Percentiles rank a stretch among this genome's conserved stretches.
phyloP scores from a whole-genome alignment of 164 flowering plant species.

The Umbilicus rupestris region DNA sequence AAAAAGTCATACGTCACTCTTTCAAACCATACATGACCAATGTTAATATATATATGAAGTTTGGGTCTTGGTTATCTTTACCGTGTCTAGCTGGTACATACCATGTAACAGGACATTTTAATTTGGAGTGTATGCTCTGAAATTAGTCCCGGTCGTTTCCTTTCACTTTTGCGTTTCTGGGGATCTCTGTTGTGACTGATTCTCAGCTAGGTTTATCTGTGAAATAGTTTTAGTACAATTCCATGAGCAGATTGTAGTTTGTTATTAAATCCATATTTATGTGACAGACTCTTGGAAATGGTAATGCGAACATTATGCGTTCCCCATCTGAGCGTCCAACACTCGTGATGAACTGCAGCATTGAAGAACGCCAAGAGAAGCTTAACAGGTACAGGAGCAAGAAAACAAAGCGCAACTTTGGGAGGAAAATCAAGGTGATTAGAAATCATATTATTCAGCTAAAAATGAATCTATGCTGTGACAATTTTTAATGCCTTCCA shows the following conservation, averaged over 20 bases:
- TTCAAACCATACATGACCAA: no score
- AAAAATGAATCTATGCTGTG: neutral
- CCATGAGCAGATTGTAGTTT: constrained; percentile 28
- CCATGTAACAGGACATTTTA: no score
- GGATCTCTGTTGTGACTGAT: neutral
- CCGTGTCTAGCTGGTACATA: no score
- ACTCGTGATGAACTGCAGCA: constrained; percentile 28
- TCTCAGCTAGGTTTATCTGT: neutral
- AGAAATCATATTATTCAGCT: neutral
- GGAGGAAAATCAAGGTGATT: constrained; percentile 86
- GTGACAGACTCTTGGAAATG: constrained; percentile 75
- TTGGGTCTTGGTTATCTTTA: no score
- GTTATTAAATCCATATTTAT: constrained; percentile 50
- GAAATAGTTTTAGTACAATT: neutral
- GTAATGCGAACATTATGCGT: constrained; percentile 26
- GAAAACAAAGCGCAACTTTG: constrained; percentile 85
- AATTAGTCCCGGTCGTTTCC: no score
- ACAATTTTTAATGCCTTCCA: neutral
- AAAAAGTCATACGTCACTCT: no score
- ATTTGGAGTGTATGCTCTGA: no score
- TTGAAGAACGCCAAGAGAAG: constrained; percentile 74
- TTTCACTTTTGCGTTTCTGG: no score
- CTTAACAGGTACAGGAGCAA: constrained; percentile 90
- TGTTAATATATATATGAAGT: no score
- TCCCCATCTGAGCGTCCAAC: constrained; percentile 35